Evolutionary conservation across 2,329 filamentous ascomycete genomes (phyloP).

Genomic region (Aspergillus sp.): DNA sequence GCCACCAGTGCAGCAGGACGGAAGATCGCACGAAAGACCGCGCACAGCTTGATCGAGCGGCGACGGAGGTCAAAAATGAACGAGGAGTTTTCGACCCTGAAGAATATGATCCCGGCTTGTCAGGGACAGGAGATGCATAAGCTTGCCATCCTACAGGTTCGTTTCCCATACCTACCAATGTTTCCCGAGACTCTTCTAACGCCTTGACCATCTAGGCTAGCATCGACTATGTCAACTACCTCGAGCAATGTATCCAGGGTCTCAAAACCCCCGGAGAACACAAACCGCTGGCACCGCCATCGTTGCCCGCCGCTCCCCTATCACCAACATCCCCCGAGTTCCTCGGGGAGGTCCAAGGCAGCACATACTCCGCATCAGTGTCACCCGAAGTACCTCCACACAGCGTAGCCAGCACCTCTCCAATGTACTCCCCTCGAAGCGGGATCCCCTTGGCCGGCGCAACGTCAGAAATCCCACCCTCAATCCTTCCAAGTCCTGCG

Average conservation of each 20-base stretch:
- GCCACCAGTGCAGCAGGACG: conserved; percentile 81
- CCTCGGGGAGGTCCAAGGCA: conserved; percentile 24
- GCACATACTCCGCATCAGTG: conserved; percentile 32
- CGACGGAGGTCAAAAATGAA: conserved; percentile 96
- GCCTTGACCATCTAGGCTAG: conserved; percentile 63
- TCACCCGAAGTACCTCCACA: conserved; percentile 36
- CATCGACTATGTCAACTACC: conserved; percentile 92
- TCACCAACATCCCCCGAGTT: conserved; percentile 39
- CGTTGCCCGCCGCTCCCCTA: conserved; percentile 26
- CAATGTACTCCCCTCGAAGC: conserved; percentile 34
- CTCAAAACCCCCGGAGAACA: conserved; percentile 60
- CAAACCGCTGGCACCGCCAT: conserved; percentile 18
- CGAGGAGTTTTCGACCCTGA: conserved; percentile 90
- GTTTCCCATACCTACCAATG: conserved; percentile 22
- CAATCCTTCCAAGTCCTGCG: conserved; percentile 38
- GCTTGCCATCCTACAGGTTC: conserved; percentile 86
- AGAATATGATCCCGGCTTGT: conserved; percentile 94
- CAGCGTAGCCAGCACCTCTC: conserved; percentile 26
- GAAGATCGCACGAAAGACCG: conserved; percentile 93
- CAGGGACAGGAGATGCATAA: conserved; percentile 97
- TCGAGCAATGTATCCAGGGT: conserved; percentile 82
- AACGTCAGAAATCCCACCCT: conserved; percentile 28
- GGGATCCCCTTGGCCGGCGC: conserved; percentile 22
- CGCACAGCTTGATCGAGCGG: conserved; percentile 91
- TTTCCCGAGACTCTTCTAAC: conserved; percentile 7